These are phyloP conservation scores for Cyclotella sp. DNA, from an alignment of 108 stramenopile species.

Conservation along the genomic window DNA sequence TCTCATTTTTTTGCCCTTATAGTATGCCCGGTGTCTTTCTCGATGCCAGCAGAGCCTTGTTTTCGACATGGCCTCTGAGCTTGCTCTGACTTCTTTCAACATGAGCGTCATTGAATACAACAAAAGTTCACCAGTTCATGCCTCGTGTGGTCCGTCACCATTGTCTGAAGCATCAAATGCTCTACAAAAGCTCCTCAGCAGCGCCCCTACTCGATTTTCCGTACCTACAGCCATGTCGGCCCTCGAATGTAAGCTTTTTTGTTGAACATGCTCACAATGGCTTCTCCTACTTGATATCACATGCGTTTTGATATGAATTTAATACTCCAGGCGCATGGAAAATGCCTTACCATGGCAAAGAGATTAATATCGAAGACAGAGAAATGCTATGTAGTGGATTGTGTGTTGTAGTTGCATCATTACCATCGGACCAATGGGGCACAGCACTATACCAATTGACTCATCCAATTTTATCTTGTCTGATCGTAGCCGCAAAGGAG, in stretches of 20 bases:
- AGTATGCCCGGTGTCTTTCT: conserved; percentile 56
- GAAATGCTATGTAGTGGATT: conserved; percentile 58
- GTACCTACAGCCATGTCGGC: conserved; percentile 54
- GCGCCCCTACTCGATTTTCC: conserved; percentile 53
- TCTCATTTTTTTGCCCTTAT: background rate
- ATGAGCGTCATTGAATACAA: conserved; percentile 35
- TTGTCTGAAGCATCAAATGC: conserved; percentile 60
- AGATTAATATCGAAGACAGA: conserved; percentile 58
- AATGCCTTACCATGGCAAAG: conserved; percentile 44
- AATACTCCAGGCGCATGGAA: conserved; percentile 55
- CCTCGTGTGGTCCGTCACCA: conserved; percentile 40
- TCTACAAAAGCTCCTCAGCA: conserved; percentile 48
- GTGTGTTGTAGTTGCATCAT: conserved; percentile 55
- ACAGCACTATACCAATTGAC: conserved; percentile 55
- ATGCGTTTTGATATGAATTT: conserved; percentile 27
- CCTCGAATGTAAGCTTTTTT: conserved; percentile 57
- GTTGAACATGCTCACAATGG: background rate
- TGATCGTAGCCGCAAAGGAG: conserved; percentile 47
- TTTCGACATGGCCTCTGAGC: conserved; percentile 59
- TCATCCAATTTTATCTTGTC: conserved; percentile 52
- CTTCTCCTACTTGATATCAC: background rate
- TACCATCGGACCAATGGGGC: conserved; percentile 50
- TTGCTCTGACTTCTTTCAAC: conserved; percentile 61
- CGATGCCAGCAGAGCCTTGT: conserved; percentile 22
- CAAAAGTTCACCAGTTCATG: conserved; percentile 23